A percentile compares a stretch with the other conserved stretches of the same genome.
These are phyloP conservation scores for Draba incana DNA, from an alignment of 345 rosid species.

Conservation along the genomic window DNA sequence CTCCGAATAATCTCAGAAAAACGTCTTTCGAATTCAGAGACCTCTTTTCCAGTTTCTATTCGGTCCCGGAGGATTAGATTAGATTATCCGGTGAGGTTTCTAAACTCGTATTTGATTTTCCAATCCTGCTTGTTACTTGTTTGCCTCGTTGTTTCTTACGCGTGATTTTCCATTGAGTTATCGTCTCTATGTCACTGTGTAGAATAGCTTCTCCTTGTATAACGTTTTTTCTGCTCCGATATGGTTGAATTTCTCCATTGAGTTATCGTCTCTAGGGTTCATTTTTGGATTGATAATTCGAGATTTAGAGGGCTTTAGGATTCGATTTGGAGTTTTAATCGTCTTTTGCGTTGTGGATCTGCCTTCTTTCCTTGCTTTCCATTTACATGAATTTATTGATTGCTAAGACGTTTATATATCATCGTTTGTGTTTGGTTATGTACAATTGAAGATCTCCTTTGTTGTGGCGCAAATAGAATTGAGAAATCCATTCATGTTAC, in stretches of 20 bases:
- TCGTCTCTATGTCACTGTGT: slow-evolving; percentile 29
- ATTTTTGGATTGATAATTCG: slow-evolving; percentile 42
- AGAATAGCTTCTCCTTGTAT: slow-evolving; percentile 36
- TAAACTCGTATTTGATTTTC: slow-evolving; percentile 51
- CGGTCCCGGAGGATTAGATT: slow-evolving; percentile 45
- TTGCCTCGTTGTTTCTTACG: slow-evolving; percentile 21
- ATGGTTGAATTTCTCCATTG: slow-evolving; percentile 34
- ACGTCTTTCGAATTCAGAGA: slow-evolving; percentile 34
- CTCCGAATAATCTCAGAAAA: slow-evolving; percentile 2
- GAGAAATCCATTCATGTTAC: slow-evolving; percentile 12
- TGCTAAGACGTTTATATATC: slow-evolving; percentile 13
- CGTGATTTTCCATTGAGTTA: slow-evolving; percentile 38
- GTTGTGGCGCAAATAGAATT: not conserved
- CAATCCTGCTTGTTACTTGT: slow-evolving; percentile 46
- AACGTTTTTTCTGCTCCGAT: slow-evolving; percentile 11
- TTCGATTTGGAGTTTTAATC: slow-evolving; percentile 41
- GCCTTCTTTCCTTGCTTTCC: slow-evolving; percentile 26
- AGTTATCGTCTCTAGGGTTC: no score
- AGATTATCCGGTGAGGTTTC: slow-evolving; percentile 54
- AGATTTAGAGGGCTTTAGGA: slow-evolving; percentile 47
- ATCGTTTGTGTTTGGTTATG: not conserved
- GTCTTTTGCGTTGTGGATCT: slow-evolving; percentile 57
- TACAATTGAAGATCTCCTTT: slow-evolving; percentile 22
- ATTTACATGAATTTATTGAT: slow-evolving; percentile 23
- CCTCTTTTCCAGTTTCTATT: slow-evolving; percentile 24